Evolutionary conservation across 441 rosid genomes (phyloP).

Genomic region (Populus tomentosa): DNA sequence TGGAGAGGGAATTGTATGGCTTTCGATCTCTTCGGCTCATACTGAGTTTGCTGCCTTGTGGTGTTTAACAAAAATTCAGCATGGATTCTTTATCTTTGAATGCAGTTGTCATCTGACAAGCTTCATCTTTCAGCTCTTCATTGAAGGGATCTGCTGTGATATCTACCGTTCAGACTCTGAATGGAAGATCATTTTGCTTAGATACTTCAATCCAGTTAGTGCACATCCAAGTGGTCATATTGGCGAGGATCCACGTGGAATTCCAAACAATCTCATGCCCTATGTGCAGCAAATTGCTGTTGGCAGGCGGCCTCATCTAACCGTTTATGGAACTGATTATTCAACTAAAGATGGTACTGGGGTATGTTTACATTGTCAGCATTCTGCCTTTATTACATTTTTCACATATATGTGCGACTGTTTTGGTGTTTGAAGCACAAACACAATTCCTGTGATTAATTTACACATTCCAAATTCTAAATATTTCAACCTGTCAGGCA

Average conservation of each 20-base stretch:
- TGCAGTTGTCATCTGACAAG: neutral
- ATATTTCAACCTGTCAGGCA: neutral
- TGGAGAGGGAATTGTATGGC: too few relatives aligned
- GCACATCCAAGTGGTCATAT: constrained; percentile 93
- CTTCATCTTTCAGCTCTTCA: constrained; percentile 58
- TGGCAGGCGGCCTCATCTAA: constrained; percentile 70
- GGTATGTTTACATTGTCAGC: constrained; percentile 41
- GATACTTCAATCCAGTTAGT: constrained; percentile 91
- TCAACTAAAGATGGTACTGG: constrained; percentile 91
- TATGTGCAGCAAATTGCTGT: constrained; percentile 89
- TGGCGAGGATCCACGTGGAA: constrained; percentile 92
- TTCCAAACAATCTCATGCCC: constrained; percentile 98
- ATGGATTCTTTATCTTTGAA: neutral
- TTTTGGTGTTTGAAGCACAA: neutral
- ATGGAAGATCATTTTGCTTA: constrained; percentile 80
- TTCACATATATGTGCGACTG: neutral
- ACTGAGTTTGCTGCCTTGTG: neutral
- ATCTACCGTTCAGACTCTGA: constrained; percentile 54
- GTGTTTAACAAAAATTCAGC: neutral
- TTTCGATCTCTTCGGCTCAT: too few relatives aligned
- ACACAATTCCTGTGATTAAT: neutral
- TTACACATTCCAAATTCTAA: neutral
- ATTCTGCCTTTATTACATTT: neutral
- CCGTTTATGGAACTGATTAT: constrained; percentile 82
- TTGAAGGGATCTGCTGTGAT: constrained; percentile 88